Evolutionary conservation across 2,329 filamentous ascomycete species (phyloP).

Genomic region (Pestalotiopsis sp.): DNA sequence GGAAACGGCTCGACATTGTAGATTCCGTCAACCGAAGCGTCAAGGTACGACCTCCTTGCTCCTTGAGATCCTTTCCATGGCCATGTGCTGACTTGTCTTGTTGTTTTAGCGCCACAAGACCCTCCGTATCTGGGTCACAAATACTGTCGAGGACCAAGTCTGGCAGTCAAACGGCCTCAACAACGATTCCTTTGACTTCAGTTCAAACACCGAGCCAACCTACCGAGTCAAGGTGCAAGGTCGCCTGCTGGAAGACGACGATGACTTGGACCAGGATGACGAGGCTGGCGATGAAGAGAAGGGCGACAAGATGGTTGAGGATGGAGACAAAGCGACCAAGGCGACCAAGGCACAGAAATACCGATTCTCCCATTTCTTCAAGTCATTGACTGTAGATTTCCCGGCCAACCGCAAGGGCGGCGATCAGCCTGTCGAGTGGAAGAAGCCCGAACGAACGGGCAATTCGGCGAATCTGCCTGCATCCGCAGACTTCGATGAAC

Average conservation of each 20-base stretch:
- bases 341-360: conserved; percentile 45
- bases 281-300: conserved; percentile 51
- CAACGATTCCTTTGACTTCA: conserved; percentile 80
- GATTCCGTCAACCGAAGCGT: conserved; percentile 76
- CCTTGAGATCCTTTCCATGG: neutral
- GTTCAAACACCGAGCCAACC: conserved; percentile 73
- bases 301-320: conserved; percentile 62
- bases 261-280: conserved; percentile 49
- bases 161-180: conserved; percentile 79
- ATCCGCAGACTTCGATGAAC: conserved; percentile 81
- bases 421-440: conserved; percentile 78
- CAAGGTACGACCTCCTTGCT: conserved; percentile 52
- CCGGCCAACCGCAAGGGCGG: conserved; percentile 62
- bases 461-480: conserved; percentile 59
- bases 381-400: conserved; percentile 74
- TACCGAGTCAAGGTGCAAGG: conserved; percentile 94
- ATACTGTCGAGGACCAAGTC: conserved; percentile 90
- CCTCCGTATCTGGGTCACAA: conserved; percentile 91
- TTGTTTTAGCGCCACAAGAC: conserved; percentile 70
- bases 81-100: conserved; percentile 14
- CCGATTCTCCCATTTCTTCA: conserved; percentile 80
- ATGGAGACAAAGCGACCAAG: conserved; percentile 42
- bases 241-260: conserved; percentile 73
- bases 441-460: conserved; percentile 68
- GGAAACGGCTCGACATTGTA: conserved; percentile 88